Percentiles rank a stretch among this genome's conserved stretches.
Evolutionary conservation across 2,329 filamentous ascomycete species (phyloP).

Genomic region (Phialemoniopsis sp.): DNA sequence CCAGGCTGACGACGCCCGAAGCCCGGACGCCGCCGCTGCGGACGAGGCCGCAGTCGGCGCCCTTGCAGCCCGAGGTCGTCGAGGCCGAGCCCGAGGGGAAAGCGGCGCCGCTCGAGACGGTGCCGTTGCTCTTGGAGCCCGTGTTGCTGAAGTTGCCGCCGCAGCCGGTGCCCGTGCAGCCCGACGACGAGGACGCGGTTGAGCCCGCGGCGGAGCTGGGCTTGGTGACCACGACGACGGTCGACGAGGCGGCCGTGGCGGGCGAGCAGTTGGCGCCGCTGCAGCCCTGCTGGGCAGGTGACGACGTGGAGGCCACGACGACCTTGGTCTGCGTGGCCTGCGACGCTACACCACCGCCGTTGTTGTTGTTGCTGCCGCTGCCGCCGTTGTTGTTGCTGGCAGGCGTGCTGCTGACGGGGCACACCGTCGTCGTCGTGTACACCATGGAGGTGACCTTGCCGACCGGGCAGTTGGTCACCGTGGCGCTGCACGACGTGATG

Average conservation of each 20-base stretch:
- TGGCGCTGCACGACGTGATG: constrained; percentile 18
- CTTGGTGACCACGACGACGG: neutral
- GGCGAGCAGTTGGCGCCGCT: neutral
- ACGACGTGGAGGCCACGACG: too few species aligned
- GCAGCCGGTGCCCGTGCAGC: neutral
- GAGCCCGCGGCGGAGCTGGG: neutral
- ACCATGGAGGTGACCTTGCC: constrained; percentile 7
- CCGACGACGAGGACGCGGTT: constrained; percentile 1
- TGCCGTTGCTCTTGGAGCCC: constrained; percentile 1
- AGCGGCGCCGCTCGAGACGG: neutral
- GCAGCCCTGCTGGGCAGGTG: neutral
- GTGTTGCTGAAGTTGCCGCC: neutral
- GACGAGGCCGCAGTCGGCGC: neutral
- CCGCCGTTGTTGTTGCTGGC: neutral
- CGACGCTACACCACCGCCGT: too few species aligned
- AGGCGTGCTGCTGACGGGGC: neutral
- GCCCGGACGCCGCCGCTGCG: constrained; percentile 3
- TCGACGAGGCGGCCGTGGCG: neutral
- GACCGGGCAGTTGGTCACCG: constrained; percentile 19
- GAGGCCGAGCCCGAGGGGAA: neutral
- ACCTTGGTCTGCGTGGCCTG: too few species aligned
- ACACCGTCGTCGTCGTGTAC: constrained; percentile 1
- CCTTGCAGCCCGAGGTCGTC: neutral
- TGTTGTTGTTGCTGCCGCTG: neutral
- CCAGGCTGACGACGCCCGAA: constrained; percentile 1